Percentiles rank a stretch among this genome's conserved stretches.
Evolutionary conservation across 495 filamentous ascomycete genomes (phyloP).

Genomic region (Neurospora sp.): DNA sequence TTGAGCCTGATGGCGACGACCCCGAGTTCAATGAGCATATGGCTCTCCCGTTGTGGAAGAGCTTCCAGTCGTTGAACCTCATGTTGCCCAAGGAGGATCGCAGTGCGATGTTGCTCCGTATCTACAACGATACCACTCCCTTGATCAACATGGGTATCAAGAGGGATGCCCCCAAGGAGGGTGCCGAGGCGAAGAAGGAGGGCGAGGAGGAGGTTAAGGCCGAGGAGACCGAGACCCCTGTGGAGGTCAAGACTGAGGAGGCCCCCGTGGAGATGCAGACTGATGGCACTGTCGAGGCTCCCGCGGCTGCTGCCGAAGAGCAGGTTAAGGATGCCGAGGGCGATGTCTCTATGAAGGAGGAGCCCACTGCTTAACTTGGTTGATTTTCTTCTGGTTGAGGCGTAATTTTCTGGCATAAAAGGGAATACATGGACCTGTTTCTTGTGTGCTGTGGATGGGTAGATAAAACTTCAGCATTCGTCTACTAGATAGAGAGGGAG

Average conservation of each 20-base stretch:
- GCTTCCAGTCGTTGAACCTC: slow-evolving; percentile 74
- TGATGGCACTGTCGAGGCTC: background rate
- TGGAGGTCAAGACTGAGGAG: slow-evolving; percentile 6
- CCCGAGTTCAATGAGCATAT: slow-evolving; percentile 64
- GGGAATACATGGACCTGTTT: background rate
- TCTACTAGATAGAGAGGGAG: background rate
- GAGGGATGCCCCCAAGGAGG: slow-evolving; percentile 24
- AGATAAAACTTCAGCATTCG: background rate
- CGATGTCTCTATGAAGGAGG: background rate
- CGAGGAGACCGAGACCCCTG: slow-evolving; percentile 3
- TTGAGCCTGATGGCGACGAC: slow-evolving; percentile 59
- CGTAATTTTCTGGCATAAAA: background rate
- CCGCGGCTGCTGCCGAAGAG: background rate
- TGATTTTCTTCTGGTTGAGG: background rate
- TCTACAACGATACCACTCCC: slow-evolving; percentile 77
- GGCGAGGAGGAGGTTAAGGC: slow-evolving; percentile 11
- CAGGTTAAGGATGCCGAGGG: background rate
- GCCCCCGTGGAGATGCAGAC: background rate
- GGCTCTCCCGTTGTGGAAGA: slow-evolving; percentile 86
- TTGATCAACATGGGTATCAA: slow-evolving; percentile 49
- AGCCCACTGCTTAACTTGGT: background rate
- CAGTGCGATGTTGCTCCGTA: slow-evolving; percentile 77
- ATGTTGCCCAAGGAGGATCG: slow-evolving; percentile 98
- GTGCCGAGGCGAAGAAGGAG: slow-evolving; percentile 6
- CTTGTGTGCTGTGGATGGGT: background rate